Base-by-base conservation (phyloP, 75 land plant species). In the Chamaecyparis obtusa region DNA sequence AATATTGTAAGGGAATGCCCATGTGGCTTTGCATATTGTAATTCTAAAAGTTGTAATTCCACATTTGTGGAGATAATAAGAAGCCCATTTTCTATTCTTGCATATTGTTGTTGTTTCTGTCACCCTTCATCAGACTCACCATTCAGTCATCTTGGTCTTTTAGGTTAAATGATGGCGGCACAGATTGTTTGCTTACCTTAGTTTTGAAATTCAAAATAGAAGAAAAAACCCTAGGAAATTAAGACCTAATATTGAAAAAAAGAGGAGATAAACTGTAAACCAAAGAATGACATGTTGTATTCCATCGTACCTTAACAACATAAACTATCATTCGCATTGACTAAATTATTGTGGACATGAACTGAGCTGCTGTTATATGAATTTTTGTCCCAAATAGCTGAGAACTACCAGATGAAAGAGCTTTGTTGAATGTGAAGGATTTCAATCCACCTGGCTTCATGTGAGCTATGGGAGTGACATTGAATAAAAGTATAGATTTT, bases 131-230 rank as follows among this genome's bases (percentile, higher is more conserved):
- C n/a, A n/a, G n/a, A n/a, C 89, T 93, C 81, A 98, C 99, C 77
- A 27, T 87, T 87, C 84, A 92, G 30, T 99, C 99, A 84, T 98
- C 97, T 79, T 97, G 99, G 89, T 98, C 95, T 87, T 95, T 98
- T 90, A 98, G 88, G 21, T 90, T 94, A 51, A 96, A 94, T 0
- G 92, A 21, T 14, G 99, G 99, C 1, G 97, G 94, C 17, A 75
- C 87, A 43, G 88, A 85, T 44, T 96, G 99, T 81, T 94, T 92
- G 71, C 85, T 85, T 84, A 98, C 92, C 99, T 98, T 81, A 92
- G 88, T 0, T 13, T 36, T 30, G 35, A 39, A 37, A 32, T 56
- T 8, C 17, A 86, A 56, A 30, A 84, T 21, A 43, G 27, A 43
- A 9, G 24, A 16, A 17, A 30, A 43, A n/a, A 9, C n/a, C 30